Conservation (phyloP, 306 rosid genomes). For the Castanea sativa region DNA sequence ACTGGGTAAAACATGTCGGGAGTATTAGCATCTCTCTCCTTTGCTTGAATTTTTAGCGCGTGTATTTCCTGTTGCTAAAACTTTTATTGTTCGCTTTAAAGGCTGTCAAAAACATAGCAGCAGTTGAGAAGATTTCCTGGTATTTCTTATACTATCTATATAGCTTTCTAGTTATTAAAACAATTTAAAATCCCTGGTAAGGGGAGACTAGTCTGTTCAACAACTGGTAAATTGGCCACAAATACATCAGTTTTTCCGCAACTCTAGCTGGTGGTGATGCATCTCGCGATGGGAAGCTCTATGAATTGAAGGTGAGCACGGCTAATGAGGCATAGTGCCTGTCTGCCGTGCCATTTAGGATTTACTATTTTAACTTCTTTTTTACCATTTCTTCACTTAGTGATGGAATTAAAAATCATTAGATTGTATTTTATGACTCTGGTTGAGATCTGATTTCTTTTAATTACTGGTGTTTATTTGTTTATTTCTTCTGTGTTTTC, state of each 20-base stretch:
- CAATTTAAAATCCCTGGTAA: constrained; percentile 85
- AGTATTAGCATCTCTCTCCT: constrained; percentile 72
- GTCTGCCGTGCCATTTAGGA: constrained; percentile 99
- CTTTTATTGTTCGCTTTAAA: constrained; percentile 56
- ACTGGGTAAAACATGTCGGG: constrained; percentile 85
- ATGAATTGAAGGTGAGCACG: constrained; percentile 99
- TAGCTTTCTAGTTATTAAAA: constrained; percentile 43
- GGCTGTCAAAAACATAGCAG: constrained; percentile 63
- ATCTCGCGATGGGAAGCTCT: constrained; percentile 86
- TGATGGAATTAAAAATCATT: constrained; percentile 8
- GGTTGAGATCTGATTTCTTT: constrained; percentile 24
- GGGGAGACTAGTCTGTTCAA: constrained; percentile 78
- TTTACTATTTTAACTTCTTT: constrained; percentile 33
- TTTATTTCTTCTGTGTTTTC: constrained; percentile 24
- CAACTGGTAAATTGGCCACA: constrained; percentile 89
- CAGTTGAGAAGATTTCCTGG: constrained; percentile 74
- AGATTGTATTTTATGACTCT: not conserved
- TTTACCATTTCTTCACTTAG: constrained; percentile 6
- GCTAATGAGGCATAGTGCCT: constrained; percentile 99
- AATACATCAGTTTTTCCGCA: constrained; percentile 81
- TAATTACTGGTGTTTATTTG: constrained; percentile 23
- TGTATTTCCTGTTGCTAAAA: constrained; percentile 71
- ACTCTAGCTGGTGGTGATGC: constrained; percentile 99
- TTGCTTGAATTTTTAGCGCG: constrained; percentile 43
- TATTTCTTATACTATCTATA: constrained; percentile 52